These are phyloP conservation scores for Hericium alpestre DNA, from an alignment of 768 basidiomycete genomes.

Conservation along the genomic window DNA sequence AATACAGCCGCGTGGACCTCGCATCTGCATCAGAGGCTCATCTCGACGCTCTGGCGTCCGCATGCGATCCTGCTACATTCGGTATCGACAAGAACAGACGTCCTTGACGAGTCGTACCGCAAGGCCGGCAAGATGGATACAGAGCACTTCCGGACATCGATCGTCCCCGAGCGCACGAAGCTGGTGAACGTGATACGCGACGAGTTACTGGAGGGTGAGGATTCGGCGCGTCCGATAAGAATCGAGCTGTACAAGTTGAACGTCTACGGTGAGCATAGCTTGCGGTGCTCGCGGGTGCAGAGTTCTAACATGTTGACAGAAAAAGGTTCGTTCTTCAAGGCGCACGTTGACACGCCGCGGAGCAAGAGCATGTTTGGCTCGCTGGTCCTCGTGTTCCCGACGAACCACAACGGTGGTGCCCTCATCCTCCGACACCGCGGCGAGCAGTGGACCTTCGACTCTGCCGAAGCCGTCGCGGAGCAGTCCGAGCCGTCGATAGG, in stretches of 20 bases:
- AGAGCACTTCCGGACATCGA: slow-evolving; percentile 23
- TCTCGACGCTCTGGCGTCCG: slow-evolving; percentile 19
- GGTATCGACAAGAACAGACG: slow-evolving; percentile 25
- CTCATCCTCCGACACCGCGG: slow-evolving; percentile 26
- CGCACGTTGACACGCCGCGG: slow-evolving; percentile 39
- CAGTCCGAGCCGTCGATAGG: slow-evolving; percentile 15
- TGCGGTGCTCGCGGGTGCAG: background rate
- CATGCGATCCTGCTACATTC: slow-evolving; percentile 32
- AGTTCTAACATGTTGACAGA: slow-evolving; percentile 14
- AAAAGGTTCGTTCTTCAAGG: slow-evolving; percentile 35
- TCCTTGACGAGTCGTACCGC: slow-evolving; percentile 34
- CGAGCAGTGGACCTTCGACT: slow-evolving; percentile 29
- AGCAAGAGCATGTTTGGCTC: slow-evolving; percentile 37
- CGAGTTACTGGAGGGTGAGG: slow-evolving; percentile 13
- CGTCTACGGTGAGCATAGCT: slow-evolving; percentile 27
- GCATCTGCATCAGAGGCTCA: slow-evolving; percentile 1
- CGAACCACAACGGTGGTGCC: slow-evolving; percentile 32
- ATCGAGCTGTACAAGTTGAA: slow-evolving; percentile 37
- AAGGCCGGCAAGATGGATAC: slow-evolving; percentile 36
- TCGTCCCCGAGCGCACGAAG: slow-evolving; percentile 20
- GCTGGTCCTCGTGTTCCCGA: slow-evolving; percentile 39
- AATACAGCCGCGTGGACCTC: slow-evolving; percentile 10
- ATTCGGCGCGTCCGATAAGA: slow-evolving; percentile 13
- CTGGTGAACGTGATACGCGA: slow-evolving; percentile 18
- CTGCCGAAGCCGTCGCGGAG: slow-evolving; percentile 17